Percentiles rank a stretch among this genome's conserved stretches.
Evolutionary conservation across 176 grass and related monocot species (phyloP).

Genomic region (Alopecurus myosuroides): DNA sequence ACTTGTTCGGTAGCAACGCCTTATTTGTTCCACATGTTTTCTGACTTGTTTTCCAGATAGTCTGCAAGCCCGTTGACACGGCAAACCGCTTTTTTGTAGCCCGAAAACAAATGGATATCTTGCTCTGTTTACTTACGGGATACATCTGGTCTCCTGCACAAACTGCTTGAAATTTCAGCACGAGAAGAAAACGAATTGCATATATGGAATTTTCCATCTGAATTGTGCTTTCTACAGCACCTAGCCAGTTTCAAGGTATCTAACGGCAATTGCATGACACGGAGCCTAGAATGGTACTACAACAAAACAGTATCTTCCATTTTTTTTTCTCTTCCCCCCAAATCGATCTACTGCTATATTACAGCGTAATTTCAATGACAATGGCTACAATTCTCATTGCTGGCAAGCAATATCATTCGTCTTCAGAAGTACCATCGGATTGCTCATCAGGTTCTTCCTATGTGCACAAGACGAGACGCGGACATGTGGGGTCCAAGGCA

Average conservation of each 20-base stretch:
- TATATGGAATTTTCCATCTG: not conserved
- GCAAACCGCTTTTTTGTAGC: not conserved
- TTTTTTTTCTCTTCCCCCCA: not conserved
- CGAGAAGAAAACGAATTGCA: not conserved
- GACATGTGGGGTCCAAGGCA: constrained; percentile 74
- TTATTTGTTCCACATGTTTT: too few species aligned
- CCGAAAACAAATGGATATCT: not conserved
- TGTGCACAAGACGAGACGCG: constrained; percentile 70
- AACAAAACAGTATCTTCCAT: not conserved
- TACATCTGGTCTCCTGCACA: not conserved
- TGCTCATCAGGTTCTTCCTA: constrained; percentile 36
- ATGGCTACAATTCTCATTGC: not conserved
- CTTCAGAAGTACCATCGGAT: constrained; percentile 47
- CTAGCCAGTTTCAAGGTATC: too few species aligned
- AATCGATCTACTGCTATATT: constrained; percentile 23
- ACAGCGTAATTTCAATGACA: constrained; percentile 7
- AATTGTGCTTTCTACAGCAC: constrained; percentile 20
- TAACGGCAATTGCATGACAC: not conserved
- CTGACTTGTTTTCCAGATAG: too few species aligned
- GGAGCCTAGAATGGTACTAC: not conserved
- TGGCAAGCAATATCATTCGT: constrained; percentile 39
- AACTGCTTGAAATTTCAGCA: not conserved
- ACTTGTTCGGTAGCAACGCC: too few species aligned
- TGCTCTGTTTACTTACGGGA: constrained; percentile 10
- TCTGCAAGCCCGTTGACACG: too few species aligned